Base-by-base conservation (phyloP, 108 stramenopile genomes). In the Licmophora abbreviata region DNA sequence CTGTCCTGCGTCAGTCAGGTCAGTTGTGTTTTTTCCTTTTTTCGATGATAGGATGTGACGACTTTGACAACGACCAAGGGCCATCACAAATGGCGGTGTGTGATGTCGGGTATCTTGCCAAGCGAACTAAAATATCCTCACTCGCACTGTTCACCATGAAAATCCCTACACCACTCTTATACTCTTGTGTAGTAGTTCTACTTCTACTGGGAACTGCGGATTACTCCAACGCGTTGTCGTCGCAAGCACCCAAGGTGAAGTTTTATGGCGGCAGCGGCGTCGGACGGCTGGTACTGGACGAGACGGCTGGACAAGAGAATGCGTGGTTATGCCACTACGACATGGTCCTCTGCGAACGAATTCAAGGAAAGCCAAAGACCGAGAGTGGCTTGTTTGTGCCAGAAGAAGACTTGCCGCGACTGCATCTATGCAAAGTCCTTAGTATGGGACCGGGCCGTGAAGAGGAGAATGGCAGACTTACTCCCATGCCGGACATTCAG, bases 341-440 rank as follows among this genome's bases (percentile, higher is more conserved):
- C 63, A 92, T 92, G 91, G 72, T 92, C 14, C 54, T 92, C 27
- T 81, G 83, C n/a, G 91, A 92, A 46, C 74, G 91, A 29, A 37
- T 92, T 38, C 91, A 92, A 65, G 74, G 68, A 20, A 66, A 58
- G 37, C 66, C 64, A 10, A 73, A 73, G 53, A 76, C 64, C 20
- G 82, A 84, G 15, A 71, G 64, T 36, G 76, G 76, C 27, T 63
- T 92, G 27, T 92, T 76, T 62, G 76, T 87, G 2, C 85, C 85
- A 1, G 60, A 82, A 42, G 82, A 83, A 35, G 85, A 92, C 62
- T 77, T 85, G 73, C 86, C 91, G 7, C 73, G 58, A 29, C 56
- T 92, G 51, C 91, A 86, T 43, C 56, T 92, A 51, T 83, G 84
- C 59, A 47, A 49, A 32, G 81, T 93, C 3, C 47, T 93, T 29